Base-by-base conservation (phyloP, 768 basidiomycete species). In the Termitomyces eurrhizus region DNA sequence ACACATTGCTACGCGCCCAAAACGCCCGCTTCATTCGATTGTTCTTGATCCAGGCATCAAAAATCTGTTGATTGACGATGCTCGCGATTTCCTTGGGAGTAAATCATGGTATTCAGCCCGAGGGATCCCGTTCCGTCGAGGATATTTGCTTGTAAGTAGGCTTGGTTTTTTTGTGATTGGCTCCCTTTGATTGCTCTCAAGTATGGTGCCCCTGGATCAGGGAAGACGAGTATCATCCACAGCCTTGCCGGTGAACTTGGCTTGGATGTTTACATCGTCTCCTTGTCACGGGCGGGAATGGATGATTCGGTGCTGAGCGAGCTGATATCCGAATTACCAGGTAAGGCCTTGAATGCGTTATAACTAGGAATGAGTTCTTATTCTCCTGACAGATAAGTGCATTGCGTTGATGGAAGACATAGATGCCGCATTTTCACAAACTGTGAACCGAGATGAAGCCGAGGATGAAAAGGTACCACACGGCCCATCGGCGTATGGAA, bases 391-490 rank as follows among this genome's bases (percentile, higher is more conserved):
- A 78, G 78, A 84, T 59, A 78, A 79, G 64, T 90, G 87, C 66
- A 87, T 93, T 58, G 83, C 86, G 5, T 77, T 93, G 39, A 90
- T 93, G 83, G 90, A 93, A 70, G 92, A 93, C 68, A 87, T 93
- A 57, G 92, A 93, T 64, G 89, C 86, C 2, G 90, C 89, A 2
- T 89, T 92, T 72, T 75, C 74, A 37, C 72, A 75, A 53, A 70
- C 67, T 26, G 56, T 82, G 21, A 81, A 76, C 60, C 79, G 80
- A 12, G 79, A 80, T 36, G 67, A 65, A 13, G 49, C 42, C 21
- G 6, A 32, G 33, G 35, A 9, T 37, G 35, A 51, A 41, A 52
- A 54, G 7, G 36, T 32, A 51, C 21, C 36, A 29, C 1, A 35
- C 4, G 21, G 35, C n/a, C 18, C 24, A 32, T 18, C 54, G 6